Conservation (phyloP, 2,329 filamentous ascomycete genomes). For the Colletotrichum musicola region DNA sequence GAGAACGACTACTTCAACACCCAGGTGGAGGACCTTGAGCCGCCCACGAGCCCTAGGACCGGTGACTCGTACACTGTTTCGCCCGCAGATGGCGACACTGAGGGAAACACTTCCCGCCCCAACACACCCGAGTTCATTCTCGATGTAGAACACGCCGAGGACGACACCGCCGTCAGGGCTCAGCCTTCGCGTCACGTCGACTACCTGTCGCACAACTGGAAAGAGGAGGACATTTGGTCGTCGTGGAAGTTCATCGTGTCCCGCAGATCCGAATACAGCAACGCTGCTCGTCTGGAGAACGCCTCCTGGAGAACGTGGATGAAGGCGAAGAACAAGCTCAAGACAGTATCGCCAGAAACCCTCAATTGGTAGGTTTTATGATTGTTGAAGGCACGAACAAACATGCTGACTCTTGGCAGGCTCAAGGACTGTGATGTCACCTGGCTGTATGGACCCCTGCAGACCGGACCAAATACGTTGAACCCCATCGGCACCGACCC, state of each 20-base stretch:
- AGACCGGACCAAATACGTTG: constrained; percentile 74
- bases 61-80: constrained; percentile 66
- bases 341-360: constrained; percentile 89
- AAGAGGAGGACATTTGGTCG: constrained; percentile 96
- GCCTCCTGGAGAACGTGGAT: constrained; percentile 98
- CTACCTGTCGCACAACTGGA: constrained; percentile 93
- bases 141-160: constrained; percentile 72
- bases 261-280: constrained; percentile 81
- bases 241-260: constrained; percentile 95
- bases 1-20: constrained; percentile 60
- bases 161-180: constrained; percentile 81
- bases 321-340: constrained; percentile 88
- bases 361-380: constrained; percentile 83
- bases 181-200: constrained; percentile 92
- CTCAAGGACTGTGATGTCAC: constrained; percentile 97
- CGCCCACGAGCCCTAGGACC: constrained; percentile 63
- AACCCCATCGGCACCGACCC: constrained; percentile 58
- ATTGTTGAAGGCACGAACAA: background rate
- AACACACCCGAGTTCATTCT: constrained; percentile 64
- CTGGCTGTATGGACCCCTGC: constrained; percentile 95
- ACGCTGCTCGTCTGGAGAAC: constrained; percentile 88
- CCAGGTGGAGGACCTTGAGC: constrained; percentile 61
- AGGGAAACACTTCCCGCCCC: constrained; percentile 65
- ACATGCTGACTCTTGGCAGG: constrained; percentile 62
- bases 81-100: constrained; percentile 65